Evolutionary conservation across 768 basidiomycete species (phyloP).

Genomic region (Lactarius tabidus): DNA sequence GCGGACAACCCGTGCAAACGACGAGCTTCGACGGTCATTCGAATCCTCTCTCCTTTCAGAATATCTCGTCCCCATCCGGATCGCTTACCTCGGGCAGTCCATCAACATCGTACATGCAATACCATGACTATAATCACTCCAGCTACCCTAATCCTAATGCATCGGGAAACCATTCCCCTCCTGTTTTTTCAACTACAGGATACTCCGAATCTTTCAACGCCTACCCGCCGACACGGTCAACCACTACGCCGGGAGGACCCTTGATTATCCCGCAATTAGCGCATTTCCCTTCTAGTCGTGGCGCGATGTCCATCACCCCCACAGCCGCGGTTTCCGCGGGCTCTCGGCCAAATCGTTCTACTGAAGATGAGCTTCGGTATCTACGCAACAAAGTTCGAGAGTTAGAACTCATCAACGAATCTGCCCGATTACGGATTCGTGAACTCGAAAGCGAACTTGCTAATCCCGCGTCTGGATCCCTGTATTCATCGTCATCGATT

Average conservation of each 20-base stretch:
- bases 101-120: constrained; percentile 24
- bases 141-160: constrained; percentile 24
- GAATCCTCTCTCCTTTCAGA: constrained; percentile 22
- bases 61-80: constrained; percentile 21
- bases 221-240: constrained; percentile 20
- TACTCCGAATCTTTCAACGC: constrained; percentile 25
- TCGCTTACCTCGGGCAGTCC: constrained; percentile 22
- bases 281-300: constrained; percentile 28
- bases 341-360: constrained; percentile 27
- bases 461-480: constrained; percentile 27
- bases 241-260: constrained; percentile 1
- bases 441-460: constrained; percentile 47
- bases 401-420: constrained; percentile 57
- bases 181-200: constrained; percentile 20
- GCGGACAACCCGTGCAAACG: constrained; percentile 16
- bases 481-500: constrained; percentile 24
- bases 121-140: constrained; percentile 25
- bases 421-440: constrained; percentile 44
- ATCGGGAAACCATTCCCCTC: constrained; percentile 18
- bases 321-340: constrained; percentile 26
- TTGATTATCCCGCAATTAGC: constrained; percentile 26
- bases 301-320: constrained; percentile 28
- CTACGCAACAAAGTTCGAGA: constrained; percentile 59
- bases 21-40: constrained; percentile 20
- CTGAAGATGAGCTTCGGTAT: constrained; percentile 49